A percentile compares a stretch with the other conserved stretches of the same genome.
Conservation (phyloP, 192 early-diverging fungal species). For the Rhizoclosmatium globosum region DNA sequence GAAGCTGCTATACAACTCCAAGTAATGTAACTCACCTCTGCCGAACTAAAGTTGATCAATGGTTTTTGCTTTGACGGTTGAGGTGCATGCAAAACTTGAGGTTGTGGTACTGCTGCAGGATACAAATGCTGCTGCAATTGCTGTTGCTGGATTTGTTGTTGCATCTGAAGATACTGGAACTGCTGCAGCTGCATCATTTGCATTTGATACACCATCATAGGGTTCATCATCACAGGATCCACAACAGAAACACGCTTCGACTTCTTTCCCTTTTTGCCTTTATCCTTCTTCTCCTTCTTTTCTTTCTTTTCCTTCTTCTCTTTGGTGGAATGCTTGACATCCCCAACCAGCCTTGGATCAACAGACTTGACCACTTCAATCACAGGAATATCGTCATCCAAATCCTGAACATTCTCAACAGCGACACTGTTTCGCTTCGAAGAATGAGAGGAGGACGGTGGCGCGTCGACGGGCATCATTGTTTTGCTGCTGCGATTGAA, state of each 20-base stretch:
- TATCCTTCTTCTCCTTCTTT: neutral
- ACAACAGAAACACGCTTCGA: neutral
- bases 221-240: neutral
- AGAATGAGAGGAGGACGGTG: too few relatives aligned
- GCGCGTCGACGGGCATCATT: neutral
- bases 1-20: neutral
- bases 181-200: conserved; percentile 17
- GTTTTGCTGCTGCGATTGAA: neutral
- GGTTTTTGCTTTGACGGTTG: neutral
- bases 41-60: neutral
- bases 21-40: neutral
- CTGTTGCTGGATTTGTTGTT: neutral
- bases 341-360: neutral
- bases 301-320: neutral
- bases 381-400: neutral
- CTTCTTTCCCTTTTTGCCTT: neutral
- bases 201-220: conserved; percentile 3
- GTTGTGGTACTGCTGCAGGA: neutral
- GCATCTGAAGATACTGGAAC: neutral
- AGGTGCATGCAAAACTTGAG: neutral
- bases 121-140: neutral
- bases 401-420: neutral
- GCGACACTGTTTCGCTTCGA: too few relatives aligned
- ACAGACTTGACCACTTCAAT: neutral
- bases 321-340: neutral